Base-by-base conservation (phyloP, 352 stramenopile genomes). In the Aphanomyces cochlioides region DNA sequence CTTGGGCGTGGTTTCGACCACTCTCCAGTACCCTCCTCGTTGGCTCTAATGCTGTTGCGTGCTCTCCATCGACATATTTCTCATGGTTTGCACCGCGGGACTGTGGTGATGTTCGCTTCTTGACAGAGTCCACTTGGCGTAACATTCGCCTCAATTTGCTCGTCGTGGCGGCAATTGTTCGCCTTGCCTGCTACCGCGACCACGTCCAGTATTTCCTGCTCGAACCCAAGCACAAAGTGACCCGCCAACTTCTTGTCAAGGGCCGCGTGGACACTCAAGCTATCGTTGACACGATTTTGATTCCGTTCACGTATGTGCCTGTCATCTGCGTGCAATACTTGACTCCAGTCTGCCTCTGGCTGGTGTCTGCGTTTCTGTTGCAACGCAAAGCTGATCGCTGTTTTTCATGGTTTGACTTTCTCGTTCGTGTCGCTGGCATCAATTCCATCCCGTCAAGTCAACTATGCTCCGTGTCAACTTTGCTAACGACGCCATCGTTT, bases 261-360 rank as follows among this genome's bases (percentile, higher is more conserved):
- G 85, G 85, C 4, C 72, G 68, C 2, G 80, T 93, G 12, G 80
- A 90, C 56, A 84, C 83, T 1, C 72, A 77, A 28, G 61, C 89
- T 40, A 69, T 93, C 53, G 76, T 90, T 72, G 85, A 73, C 66
- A 89, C 90, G 57, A 80, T 90, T 28, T 80, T 84, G 57, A 75
- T 93, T 50, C 85, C 90, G 74, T 91, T 93, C 75, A 90, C 90
- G 76, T 93, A 91, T 69, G 71, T 87, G 10, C 85, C 85, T 17
- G 85, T 93, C 67, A 85, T 93, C 63, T 81, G 83, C 5, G 73
- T 93, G 43, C 85, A 93, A 74, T 93, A 90, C 73, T 71, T 93
- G n/a, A 80, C 85, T 13, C 85, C 85, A 0, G 70, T 82, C 12
- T 77, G 74, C 45, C 72, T 76, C 0, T 70, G 88, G 36, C 10